Percentiles rank a stretch among this genome's conserved stretches.
These are phyloP conservation scores for Exobasidium rhododendri DNA, from an alignment of 1,284 basidiomycete species.

Conservation along the genomic window DNA sequence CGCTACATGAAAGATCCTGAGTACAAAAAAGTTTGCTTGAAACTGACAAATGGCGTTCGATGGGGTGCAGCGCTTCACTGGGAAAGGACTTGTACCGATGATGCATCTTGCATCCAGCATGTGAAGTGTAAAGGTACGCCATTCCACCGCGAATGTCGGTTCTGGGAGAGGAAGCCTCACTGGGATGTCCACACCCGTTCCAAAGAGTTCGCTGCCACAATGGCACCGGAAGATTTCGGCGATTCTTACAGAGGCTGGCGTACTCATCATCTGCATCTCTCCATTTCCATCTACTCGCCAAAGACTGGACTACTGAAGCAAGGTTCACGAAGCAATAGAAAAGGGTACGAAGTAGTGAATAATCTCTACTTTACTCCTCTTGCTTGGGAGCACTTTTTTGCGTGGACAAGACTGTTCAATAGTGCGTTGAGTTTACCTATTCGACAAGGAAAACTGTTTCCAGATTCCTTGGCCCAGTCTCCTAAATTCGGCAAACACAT, in stretches of 20 bases:
- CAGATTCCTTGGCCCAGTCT: slow-evolving; percentile 67
- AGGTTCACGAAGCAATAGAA: background rate
- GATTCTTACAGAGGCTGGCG: slow-evolving; percentile 89
- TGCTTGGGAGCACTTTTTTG: slow-evolving; percentile 83
- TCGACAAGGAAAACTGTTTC: slow-evolving; percentile 78
- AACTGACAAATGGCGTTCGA: slow-evolving; percentile 80
- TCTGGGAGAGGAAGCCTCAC: slow-evolving; percentile 79
- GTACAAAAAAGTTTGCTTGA: slow-evolving; percentile 55
- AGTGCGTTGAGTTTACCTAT: slow-evolving; percentile 76
- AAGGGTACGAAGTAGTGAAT: slow-evolving; percentile 57
- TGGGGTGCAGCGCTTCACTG: slow-evolving; percentile 82
- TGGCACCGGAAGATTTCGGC: slow-evolving; percentile 36
- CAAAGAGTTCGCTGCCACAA: slow-evolving; percentile 56
- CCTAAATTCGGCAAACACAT: slow-evolving; percentile 86
- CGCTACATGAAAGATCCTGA: slow-evolving; percentile 42
- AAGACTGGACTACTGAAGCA: slow-evolving; percentile 17
- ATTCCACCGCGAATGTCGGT: slow-evolving; percentile 75
- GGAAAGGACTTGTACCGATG: slow-evolving; percentile 78
- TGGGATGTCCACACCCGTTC: slow-evolving; percentile 70
- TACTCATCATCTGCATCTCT: slow-evolving; percentile 90
- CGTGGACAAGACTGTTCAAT: slow-evolving; percentile 86
- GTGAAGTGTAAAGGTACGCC: slow-evolving; percentile 63
- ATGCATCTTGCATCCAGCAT: slow-evolving; percentile 60
- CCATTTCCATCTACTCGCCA: slow-evolving; percentile 73
- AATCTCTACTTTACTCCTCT: slow-evolving; percentile 84